Evolutionary conservation across 1,139 yeast species (phyloP).

Genomic region (Debaryomyces subglobosus): DNA sequence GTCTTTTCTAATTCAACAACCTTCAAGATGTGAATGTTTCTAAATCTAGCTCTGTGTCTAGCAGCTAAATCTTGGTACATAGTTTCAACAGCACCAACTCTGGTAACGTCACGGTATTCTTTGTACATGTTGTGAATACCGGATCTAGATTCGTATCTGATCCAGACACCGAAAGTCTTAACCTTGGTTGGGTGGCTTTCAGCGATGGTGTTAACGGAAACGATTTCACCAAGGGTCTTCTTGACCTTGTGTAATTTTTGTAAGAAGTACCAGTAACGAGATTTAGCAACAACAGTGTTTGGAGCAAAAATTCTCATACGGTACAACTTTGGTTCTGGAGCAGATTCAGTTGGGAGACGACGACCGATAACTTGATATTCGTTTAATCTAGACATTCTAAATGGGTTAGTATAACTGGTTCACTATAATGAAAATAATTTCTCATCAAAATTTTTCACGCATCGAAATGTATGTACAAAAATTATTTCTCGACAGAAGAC

Average conservation of each 20-base stretch:
- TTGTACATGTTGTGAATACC: slow-evolving; percentile 99
- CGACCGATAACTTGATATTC: slow-evolving; percentile 99
- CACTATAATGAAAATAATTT: background rate
- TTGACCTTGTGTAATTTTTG: slow-evolving; percentile 99
- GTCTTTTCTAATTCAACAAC: slow-evolving; percentile 98
- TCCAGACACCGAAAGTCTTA: slow-evolving; percentile 99
- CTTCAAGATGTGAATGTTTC: slow-evolving; percentile 98
- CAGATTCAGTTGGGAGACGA: slow-evolving; percentile 98
- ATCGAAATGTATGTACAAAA: slow-evolving; percentile 7
- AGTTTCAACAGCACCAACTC: slow-evolving; percentile 98
- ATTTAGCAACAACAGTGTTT: slow-evolving; percentile 98
- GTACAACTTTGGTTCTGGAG: slow-evolving; percentile 99
- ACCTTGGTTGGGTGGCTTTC: slow-evolving; percentile 99
- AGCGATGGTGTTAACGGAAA: slow-evolving; percentile 85
- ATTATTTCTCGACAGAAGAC: background rate
- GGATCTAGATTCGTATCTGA: slow-evolving; percentile 99
- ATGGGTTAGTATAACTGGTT: slow-evolving; percentile 20
- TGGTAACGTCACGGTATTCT: slow-evolving; percentile 99
- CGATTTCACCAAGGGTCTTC: slow-evolving; percentile 99
- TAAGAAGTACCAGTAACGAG: slow-evolving; percentile 99
- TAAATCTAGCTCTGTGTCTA: slow-evolving; percentile 99
- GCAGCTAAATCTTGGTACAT: slow-evolving; percentile 99
- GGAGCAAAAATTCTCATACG: slow-evolving; percentile 99
- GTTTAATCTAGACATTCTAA: slow-evolving; percentile 82
- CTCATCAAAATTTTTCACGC: slow-evolving; percentile 4